phyloP scores from a whole-genome alignment of 148 eudicot species.

The Fagopyrum homotropicum region DNA sequence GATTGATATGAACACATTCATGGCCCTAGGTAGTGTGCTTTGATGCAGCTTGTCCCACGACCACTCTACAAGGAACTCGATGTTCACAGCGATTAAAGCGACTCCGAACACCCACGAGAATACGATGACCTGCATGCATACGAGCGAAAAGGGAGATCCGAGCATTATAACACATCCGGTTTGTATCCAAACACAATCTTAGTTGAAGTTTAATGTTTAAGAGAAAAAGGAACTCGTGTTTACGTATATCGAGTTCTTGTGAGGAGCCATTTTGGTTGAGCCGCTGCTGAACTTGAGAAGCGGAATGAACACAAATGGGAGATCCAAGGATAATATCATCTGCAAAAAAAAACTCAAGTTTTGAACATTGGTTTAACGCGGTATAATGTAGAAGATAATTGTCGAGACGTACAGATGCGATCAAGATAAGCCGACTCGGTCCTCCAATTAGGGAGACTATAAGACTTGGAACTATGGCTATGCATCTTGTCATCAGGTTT shows the following conservation, averaged over 20 bases:
- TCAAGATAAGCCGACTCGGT: slow-evolving; percentile 1
- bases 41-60: slow-evolving; percentile 8
- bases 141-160: background rate
- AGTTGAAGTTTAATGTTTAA: background rate
- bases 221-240: slow-evolving; percentile 17
- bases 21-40: slow-evolving; percentile 53
- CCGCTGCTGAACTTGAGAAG: slow-evolving; percentile 83
- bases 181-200: background rate
- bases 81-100: slow-evolving; percentile 70
- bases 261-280: slow-evolving; percentile 81
- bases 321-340: slow-evolving; percentile 93
- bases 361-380: background rate
- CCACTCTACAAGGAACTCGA: slow-evolving; percentile 11
- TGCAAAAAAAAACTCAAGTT: slow-evolving; percentile 14
- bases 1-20: slow-evolving; percentile 54
- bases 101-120: slow-evolving; percentile 72
- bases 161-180: background rate
- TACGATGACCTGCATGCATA: slow-evolving; percentile 46
- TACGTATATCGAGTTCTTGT: slow-evolving; percentile 69
- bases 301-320: slow-evolving; percentile 90
- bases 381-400: background rate
- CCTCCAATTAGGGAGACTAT: slow-evolving; percentile 32
- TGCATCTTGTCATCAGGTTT: slow-evolving; percentile 64
- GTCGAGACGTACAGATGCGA: background rate
- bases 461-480: slow-evolving; percentile 80